These are phyloP conservation scores for Fraxinus angustifolia DNA, from an alignment of 305 asterid species.

Conservation along the genomic window DNA sequence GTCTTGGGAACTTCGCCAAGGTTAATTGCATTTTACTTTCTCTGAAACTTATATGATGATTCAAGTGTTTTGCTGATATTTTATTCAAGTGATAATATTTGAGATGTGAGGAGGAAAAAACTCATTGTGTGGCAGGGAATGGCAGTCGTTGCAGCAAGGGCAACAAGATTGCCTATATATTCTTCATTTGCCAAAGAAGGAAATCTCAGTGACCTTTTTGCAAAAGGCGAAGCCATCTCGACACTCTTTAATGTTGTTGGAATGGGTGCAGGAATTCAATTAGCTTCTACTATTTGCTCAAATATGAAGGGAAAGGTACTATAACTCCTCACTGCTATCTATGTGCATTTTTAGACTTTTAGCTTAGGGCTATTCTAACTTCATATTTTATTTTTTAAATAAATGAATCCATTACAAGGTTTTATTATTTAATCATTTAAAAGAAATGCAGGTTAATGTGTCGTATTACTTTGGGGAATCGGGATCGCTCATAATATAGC, in stretches of 20 bases:
- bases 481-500: neutral
- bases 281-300: conserved; percentile 86
- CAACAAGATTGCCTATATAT: conserved; percentile 90
- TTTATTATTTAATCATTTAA: neutral
- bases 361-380: neutral
- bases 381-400: conserved; percentile 7
- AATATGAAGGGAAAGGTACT: conserved; percentile 89
- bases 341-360: conserved; percentile 10
- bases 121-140: conserved; percentile 61
- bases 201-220: conserved; percentile 93
- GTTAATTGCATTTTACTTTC: conserved; percentile 38
- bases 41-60: neutral
- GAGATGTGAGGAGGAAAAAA: conserved; percentile 11
- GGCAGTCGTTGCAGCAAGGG: conserved; percentile 99
- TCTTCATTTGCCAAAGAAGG: conserved; percentile 98
- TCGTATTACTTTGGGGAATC: neutral
- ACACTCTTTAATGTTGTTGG: conserved; percentile 86
- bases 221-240: conserved; percentile 98
- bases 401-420: neutral
- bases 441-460: neutral
- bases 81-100: neutral
- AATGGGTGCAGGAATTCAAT: conserved; percentile 85
- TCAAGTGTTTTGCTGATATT: neutral
- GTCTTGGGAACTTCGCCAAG: conserved; percentile 96
- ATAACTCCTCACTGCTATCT: conserved; percentile 1